Evolutionary conservation across 768 basidiomycete species (phyloP).

Genomic region (Phanerochaete sordida): DNA sequence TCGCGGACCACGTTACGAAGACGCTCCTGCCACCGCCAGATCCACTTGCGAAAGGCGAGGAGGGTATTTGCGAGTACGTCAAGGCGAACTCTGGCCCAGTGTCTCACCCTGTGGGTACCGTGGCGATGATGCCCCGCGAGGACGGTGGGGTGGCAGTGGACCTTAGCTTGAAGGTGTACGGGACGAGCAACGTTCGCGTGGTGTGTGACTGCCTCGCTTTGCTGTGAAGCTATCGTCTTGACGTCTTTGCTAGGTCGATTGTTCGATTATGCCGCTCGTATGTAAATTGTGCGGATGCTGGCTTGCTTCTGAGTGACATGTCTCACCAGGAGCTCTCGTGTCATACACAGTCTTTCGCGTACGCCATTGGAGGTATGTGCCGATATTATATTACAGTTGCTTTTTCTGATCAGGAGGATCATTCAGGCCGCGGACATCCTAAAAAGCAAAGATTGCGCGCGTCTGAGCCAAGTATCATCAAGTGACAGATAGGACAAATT

Average conservation of each 20-base stretch:
- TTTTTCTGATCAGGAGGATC: background rate
- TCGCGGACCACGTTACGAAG: background rate
- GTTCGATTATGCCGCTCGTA: background rate
- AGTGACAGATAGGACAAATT: too few species aligned
- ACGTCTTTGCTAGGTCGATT: background rate
- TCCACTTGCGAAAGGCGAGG: background rate
- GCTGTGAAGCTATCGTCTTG: background rate
- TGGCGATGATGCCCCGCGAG: conserved; percentile 28
- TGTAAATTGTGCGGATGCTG: background rate
- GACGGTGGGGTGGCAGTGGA: conserved; percentile 6
- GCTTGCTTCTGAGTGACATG: background rate
- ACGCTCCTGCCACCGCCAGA: background rate
- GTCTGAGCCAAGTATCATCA: background rate
- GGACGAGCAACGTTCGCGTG: conserved; percentile 4
- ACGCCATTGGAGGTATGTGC: conserved; percentile 2
- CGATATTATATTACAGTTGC: background rate
- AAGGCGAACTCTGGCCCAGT: conserved; percentile 1
- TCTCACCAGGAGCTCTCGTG: background rate
- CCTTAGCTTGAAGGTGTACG: conserved; percentile 4
- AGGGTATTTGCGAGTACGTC: conserved; percentile 1
- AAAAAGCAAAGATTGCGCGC: background rate
- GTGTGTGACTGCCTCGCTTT: background rate
- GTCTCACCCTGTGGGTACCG: conserved; percentile 18
- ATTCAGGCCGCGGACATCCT: background rate
- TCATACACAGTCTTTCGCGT: conserved; percentile 1